These are phyloP conservation scores for Beauveria brongniartii DNA, from an alignment of 2,329 filamentous ascomycete genomes.

Conservation along the genomic window DNA sequence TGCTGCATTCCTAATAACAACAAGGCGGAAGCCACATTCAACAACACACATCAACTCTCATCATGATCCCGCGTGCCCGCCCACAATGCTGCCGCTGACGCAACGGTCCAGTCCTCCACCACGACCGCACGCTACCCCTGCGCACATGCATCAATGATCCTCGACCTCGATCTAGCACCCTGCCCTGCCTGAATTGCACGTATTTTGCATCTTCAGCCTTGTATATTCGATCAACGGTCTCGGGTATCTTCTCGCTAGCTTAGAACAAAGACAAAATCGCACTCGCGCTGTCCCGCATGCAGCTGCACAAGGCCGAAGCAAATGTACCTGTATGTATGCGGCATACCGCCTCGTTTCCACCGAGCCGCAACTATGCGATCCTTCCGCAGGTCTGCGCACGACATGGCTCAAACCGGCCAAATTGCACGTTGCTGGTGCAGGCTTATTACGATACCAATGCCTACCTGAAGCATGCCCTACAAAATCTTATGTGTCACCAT, in stretches of 20 bases:
- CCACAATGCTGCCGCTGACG: too few species aligned
- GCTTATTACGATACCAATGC: too few species aligned
- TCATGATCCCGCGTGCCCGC: background rate
- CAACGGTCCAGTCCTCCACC: background rate
- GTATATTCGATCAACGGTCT: background rate
- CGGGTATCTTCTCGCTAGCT: background rate
- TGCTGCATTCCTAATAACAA: background rate
- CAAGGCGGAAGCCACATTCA: background rate
- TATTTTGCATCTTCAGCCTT: background rate
- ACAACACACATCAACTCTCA: background rate
- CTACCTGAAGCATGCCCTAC: background rate
- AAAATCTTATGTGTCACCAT: background rate
- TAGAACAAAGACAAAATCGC: background rate
- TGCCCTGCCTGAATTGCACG: background rate
- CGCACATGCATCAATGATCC: background rate
- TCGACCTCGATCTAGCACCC: background rate
- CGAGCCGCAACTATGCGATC: too few species aligned
- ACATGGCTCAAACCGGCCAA: background rate
- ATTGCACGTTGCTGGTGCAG: background rate
- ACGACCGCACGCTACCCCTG: background rate
- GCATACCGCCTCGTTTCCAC: background rate
- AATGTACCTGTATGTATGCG: background rate
- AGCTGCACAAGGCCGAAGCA: background rate
- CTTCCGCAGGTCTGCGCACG: background rate
- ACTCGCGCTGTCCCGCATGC: background rate